Conservation (phyloP, 1,284 basidiomycete species). For the Pholiota adiposa region DNA sequence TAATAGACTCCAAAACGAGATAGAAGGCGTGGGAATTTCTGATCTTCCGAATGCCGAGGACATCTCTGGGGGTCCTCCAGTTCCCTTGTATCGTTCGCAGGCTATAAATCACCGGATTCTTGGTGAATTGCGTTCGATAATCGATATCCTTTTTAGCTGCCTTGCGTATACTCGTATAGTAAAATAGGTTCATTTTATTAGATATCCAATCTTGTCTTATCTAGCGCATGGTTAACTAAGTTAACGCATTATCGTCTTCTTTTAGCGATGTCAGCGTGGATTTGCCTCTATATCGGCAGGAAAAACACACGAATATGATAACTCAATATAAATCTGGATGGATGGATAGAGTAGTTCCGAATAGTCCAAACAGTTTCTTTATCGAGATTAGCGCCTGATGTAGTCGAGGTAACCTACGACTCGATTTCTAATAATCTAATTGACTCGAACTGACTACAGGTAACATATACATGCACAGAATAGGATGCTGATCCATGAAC, state of each 20-base stretch:
- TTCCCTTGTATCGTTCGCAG: neutral
- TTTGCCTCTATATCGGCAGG: constrained; percentile 6
- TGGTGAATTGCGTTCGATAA: neutral
- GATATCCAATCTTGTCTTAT: neutral
- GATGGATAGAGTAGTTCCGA: neutral
- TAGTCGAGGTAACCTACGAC: neutral
- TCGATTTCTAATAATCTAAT: neutral
- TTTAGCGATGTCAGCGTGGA: constrained; percentile 8
- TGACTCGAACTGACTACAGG: constrained; percentile 2
- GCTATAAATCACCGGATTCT: neutral
- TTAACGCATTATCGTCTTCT: neutral
- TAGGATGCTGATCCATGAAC: neutral
- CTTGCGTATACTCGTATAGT: neutral
- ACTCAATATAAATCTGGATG: neutral
- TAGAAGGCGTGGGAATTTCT: too few species aligned
- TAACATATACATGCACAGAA: constrained; percentile 1
- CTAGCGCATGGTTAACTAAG: neutral
- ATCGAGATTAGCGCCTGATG: constrained; percentile 1
- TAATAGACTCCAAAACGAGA: too few species aligned
- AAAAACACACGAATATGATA: constrained; percentile 1
- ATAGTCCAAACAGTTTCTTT: neutral
- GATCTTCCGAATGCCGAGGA: too few species aligned
- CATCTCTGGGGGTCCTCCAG: too few species aligned
- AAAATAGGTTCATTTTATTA: neutral
- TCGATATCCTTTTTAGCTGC: neutral